phyloP scores from a whole-genome alignment of 2,329 filamentous ascomycete genomes.

The Xylaria sp. region DNA sequence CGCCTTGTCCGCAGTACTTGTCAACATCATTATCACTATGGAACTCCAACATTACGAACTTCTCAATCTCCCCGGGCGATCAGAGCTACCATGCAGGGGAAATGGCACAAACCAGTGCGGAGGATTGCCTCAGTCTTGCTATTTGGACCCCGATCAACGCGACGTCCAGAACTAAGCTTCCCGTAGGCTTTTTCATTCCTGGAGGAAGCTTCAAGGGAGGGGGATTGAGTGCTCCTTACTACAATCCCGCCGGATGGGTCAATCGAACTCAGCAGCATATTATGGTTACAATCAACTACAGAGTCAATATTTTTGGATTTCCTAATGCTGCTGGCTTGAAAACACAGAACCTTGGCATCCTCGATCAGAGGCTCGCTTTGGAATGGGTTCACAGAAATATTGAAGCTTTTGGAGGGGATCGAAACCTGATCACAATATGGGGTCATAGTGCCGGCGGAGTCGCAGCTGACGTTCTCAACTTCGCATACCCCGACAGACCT shows the following conservation, averaged over 20 bases:
- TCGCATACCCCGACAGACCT: slow-evolving; percentile 40
- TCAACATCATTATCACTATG: slow-evolving; percentile 43
- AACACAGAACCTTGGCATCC: slow-evolving; percentile 48
- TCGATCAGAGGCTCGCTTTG: slow-evolving; percentile 51
- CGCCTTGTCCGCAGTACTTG: slow-evolving; percentile 49
- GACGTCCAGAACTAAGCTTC: slow-evolving; percentile 38
- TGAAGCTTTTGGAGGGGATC: slow-evolving; percentile 50
- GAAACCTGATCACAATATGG: slow-evolving; percentile 41
- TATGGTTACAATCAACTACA: slow-evolving; percentile 52
- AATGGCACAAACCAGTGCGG: slow-evolving; percentile 46
- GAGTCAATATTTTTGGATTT: slow-evolving; percentile 53
- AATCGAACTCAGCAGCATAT: slow-evolving; percentile 46
- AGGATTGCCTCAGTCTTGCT: slow-evolving; percentile 52
- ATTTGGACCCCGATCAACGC: slow-evolving; percentile 49
- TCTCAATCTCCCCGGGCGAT: slow-evolving; percentile 38
- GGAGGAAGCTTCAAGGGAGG: slow-evolving; percentile 45
- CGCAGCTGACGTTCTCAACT: slow-evolving; percentile 42
- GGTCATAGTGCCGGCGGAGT: slow-evolving; percentile 44
- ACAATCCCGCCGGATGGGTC: slow-evolving; percentile 44
- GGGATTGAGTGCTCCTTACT: slow-evolving; percentile 42
- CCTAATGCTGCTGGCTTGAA: slow-evolving; percentile 47
- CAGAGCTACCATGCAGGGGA: slow-evolving; percentile 40
- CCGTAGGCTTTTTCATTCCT: slow-evolving; percentile 44
- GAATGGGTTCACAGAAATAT: slow-evolving; percentile 53
- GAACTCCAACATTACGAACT: slow-evolving; percentile 44